phyloP scores from a whole-genome alignment of 2,329 filamentous ascomycete genomes.

The Paecilomyces fulvus region DNA sequence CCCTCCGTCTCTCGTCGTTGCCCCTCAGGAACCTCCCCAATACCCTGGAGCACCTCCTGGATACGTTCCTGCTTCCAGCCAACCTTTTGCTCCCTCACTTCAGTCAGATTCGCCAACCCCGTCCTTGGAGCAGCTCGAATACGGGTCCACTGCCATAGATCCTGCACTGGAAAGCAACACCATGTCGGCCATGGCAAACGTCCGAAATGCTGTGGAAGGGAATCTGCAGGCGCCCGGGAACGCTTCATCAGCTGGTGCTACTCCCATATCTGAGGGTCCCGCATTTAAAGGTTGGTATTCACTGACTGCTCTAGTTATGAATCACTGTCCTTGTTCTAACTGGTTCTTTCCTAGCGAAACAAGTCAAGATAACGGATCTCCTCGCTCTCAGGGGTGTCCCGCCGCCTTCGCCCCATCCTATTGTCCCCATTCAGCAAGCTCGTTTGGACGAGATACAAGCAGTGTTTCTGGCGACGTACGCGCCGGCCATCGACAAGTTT shows the following conservation, averaged over 20 bases:
- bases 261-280: constrained; percentile 30
- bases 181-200: constrained; percentile 22
- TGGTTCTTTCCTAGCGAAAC: constrained; percentile 44
- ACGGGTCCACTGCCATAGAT: constrained; percentile 52
- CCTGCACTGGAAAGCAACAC: constrained; percentile 51
- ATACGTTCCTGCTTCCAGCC: constrained; percentile 30
- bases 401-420: constrained; percentile 47
- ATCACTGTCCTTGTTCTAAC: background rate
- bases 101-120: constrained; percentile 29
- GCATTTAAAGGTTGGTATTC: constrained; percentile 41
- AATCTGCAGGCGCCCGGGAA: constrained; percentile 18
- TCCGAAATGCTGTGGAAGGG: constrained; percentile 24
- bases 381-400: constrained; percentile 55
- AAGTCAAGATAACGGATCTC: constrained; percentile 66
- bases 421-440: constrained; percentile 35
- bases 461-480: constrained; percentile 69
- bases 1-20: constrained; percentile 33
- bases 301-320: background rate
- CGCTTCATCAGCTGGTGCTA: constrained; percentile 13
- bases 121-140: constrained; percentile 46
- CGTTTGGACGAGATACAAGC: constrained; percentile 59
- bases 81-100: constrained; percentile 30
- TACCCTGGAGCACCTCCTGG: constrained; percentile 32
- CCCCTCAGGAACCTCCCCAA: constrained; percentile 28
- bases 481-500: constrained; percentile 62